Percentiles rank a stretch among this genome's conserved stretches.
These are phyloP conservation scores for Tuber calosporum DNA, from an alignment of 495 filamentous ascomycete genomes.

Conservation along the genomic window DNA sequence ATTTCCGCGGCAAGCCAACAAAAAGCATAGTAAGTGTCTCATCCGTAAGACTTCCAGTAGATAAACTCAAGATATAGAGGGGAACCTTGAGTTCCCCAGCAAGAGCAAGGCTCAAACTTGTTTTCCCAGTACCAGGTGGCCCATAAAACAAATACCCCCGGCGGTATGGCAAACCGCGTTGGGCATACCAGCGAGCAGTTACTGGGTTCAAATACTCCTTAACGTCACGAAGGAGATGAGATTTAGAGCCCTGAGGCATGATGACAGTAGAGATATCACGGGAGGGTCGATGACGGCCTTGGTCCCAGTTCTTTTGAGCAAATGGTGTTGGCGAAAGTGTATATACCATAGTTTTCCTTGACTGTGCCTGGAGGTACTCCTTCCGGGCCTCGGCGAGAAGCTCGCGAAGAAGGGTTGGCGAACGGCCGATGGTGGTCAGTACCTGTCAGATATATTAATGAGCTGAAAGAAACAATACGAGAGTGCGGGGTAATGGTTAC, in stretches of 20 bases:
- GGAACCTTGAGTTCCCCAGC: constrained; percentile 59
- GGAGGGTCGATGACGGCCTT: constrained; percentile 46
- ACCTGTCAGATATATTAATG: constrained; percentile 24
- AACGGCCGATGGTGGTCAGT: constrained; percentile 51
- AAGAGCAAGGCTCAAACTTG: constrained; percentile 56
- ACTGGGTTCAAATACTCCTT: constrained; percentile 78
- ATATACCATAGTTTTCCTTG: constrained; percentile 42
- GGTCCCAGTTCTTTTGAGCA: constrained; percentile 40
- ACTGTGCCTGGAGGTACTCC: constrained; percentile 37
- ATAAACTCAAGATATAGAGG: constrained; percentile 57
- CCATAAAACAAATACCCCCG: constrained; percentile 60
- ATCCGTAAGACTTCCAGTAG: constrained; percentile 50
- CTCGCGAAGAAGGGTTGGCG: constrained; percentile 58
- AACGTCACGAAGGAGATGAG: constrained; percentile 68
- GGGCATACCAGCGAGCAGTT: constrained; percentile 71
- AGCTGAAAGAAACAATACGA: constrained; percentile 11
- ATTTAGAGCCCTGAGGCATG: constrained; percentile 62
- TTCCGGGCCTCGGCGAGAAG: constrained; percentile 56
- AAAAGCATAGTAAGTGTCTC: constrained; percentile 49
- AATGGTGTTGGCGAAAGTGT: constrained; percentile 39
- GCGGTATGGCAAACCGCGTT: constrained; percentile 61
- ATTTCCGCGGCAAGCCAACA: constrained; percentile 53
- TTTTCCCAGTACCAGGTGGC: constrained; percentile 65
- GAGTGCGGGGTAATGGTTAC: constrained; percentile 12
- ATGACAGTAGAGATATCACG: constrained; percentile 62